Base-by-base conservation (phyloP, 495 filamentous ascomycete genomes). In the Mycothermus thermophilus region DNA sequence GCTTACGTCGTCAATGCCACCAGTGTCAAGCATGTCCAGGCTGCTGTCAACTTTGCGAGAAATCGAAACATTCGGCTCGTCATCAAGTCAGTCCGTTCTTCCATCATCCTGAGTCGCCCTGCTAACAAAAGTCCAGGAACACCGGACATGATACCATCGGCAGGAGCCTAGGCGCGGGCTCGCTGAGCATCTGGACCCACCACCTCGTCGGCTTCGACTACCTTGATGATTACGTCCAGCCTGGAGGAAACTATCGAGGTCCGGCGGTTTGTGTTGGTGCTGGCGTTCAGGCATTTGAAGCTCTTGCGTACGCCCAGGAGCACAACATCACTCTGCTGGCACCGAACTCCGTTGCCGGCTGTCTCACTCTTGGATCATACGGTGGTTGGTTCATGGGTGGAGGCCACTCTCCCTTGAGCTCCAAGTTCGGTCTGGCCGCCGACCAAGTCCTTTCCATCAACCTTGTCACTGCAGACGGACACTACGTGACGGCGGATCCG, bases 71-170 rank as follows among this genome's bases (percentile, higher is more conserved):
- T 81, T 1, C 58, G 77, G 25, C 53, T 83, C 2, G 58, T 74
- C 0, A 62, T 81, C 34, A 79, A 79, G 62, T 77, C 63, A n/a
- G n/a, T n/a, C n/a, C n/a, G n/a, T n/a, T n/a, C n/a, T n/a, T n/a
- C n/a, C n/a, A n/a, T n/a, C n/a, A n/a, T n/a, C n/a, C n/a, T n/a
- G n/a, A n/a, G n/a, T n/a, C n/a, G n/a, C n/a, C n/a, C n/a, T n/a
- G n/a, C n/a, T n/a, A n/a, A n/a, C n/a, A n/a, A n/a, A n/a, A 40
- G 8, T 2, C 14, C 37, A 77, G 75, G 56, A 81, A 77, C 40
- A 79, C 77, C 2, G 77, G 78, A 15, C 76, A 82, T 44, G 75
- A 80, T 48, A 78, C 73, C 49, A 58, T 54, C 10, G 75, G 72
- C 17, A 69, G 73, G 44, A 69, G 55, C 0, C 46, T 52, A 4